phyloP scores from a whole-genome alignment of 2,329 filamentous ascomycete species.

The Fusarium decemcellulare region DNA sequence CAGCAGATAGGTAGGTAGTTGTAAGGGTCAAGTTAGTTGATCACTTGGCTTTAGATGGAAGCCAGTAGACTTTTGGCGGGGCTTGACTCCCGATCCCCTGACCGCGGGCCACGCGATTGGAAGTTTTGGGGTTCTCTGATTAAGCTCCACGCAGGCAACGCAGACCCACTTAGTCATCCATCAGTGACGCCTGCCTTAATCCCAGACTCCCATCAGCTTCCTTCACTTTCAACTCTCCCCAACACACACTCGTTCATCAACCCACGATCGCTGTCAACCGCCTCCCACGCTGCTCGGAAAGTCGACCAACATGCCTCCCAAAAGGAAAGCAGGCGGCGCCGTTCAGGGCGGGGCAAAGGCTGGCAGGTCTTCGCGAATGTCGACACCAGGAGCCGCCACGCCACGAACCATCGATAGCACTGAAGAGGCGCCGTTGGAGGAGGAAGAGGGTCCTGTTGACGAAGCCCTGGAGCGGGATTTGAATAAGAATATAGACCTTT shows the following conservation, averaged over 20 bases:
- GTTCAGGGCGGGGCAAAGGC: constrained; percentile 66
- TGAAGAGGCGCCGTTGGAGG: constrained; percentile 60
- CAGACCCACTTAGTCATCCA: constrained; percentile 35
- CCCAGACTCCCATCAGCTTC: constrained; percentile 13
- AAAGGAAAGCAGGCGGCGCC: constrained; percentile 74
- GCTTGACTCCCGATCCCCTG: constrained; percentile 20
- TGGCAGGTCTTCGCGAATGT: constrained; percentile 69
- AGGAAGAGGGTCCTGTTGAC: constrained; percentile 66
- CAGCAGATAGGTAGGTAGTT: no score
- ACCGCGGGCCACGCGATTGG: constrained; percentile 17
- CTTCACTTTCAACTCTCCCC: background rate
- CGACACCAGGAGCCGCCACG: constrained; percentile 73
- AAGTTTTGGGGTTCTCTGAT: constrained; percentile 1
- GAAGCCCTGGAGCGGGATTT: constrained; percentile 68
- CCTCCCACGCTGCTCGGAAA: constrained; percentile 30
- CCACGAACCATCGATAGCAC: constrained; percentile 70
- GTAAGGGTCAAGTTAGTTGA: background rate
- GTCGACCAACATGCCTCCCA: constrained; percentile 71
- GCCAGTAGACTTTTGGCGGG: constrained; percentile 35
- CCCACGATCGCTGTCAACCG: constrained; percentile 19
- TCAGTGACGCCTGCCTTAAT: constrained; percentile 26
- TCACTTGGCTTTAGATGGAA: constrained; percentile 17
- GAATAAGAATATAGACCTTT: constrained; percentile 72
- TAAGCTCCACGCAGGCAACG: background rate
- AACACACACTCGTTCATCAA: constrained; percentile 7